Percentiles rank a stretch among this genome's conserved stretches.
These are phyloP conservation scores for Zasmidium cellare DNA, from an alignment of 2,329 filamentous ascomycete genomes.

Conservation along the genomic window DNA sequence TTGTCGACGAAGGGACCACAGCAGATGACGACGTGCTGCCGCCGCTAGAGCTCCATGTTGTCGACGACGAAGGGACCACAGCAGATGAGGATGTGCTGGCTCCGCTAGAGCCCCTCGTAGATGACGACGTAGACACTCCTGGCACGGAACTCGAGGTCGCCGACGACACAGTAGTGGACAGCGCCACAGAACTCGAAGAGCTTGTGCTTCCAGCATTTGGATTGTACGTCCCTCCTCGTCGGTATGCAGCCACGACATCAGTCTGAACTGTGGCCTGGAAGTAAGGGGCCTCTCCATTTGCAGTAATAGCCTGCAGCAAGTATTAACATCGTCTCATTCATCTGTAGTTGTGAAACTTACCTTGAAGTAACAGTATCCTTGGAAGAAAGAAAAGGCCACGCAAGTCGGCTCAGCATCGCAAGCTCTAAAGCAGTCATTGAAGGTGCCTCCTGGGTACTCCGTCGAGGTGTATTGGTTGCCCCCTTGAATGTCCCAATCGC, in stretches of 20 bases:
- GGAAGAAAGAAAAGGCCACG: not conserved
- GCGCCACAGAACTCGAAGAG: not conserved
- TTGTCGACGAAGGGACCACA: not conserved
- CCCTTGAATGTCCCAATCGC: not conserved
- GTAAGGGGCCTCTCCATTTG: not conserved
- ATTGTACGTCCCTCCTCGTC: not conserved
- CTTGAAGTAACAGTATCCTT: not conserved
- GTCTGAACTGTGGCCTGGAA: not conserved
- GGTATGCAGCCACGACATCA: not conserved
- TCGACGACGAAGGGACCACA: not conserved
- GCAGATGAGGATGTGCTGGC: too few species aligned
- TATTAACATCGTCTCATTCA: not conserved
- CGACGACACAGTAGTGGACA: too few species aligned
- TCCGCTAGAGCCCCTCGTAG: too few species aligned
- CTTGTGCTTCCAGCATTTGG: not conserved
- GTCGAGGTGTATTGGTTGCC: not conserved
- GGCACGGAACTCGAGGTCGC: not conserved
- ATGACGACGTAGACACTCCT: not conserved
- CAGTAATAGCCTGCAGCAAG: not conserved
- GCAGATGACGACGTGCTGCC: too few species aligned
- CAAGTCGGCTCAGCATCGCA: not conserved
- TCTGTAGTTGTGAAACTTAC: not conserved
- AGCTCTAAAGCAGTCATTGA: not conserved
- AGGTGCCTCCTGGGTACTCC: not conserved
- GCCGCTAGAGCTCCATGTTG: too few species aligned